Percentiles rank a stretch among this genome's conserved stretches.
Conservation (phyloP, 2,329 filamentous ascomycete genomes). For the Madurella mycetomatis region DNA sequence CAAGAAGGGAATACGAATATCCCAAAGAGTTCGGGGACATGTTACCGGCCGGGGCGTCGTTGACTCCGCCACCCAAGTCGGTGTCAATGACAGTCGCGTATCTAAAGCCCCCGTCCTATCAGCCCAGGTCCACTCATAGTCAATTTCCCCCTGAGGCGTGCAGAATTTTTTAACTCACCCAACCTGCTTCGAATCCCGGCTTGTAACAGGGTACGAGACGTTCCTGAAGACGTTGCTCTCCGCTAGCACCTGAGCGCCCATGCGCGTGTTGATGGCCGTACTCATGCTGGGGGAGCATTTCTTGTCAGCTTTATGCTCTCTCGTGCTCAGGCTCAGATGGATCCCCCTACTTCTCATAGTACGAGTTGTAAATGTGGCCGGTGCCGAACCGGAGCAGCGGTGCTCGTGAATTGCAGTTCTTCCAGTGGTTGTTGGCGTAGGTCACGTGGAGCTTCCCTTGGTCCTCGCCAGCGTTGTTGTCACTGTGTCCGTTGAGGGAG, state of each 20-base stretch:
- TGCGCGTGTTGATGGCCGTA: slow-evolving; percentile 52
- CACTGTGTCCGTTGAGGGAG: slow-evolving; percentile 56
- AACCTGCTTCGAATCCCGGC: slow-evolving; percentile 37
- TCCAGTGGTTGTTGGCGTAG: slow-evolving; percentile 63
- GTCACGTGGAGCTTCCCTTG: slow-evolving; percentile 59
- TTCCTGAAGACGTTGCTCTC: slow-evolving; percentile 50
- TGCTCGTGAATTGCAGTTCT: slow-evolving; percentile 59
- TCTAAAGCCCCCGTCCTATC: background rate
- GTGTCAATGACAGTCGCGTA: slow-evolving; percentile 41
- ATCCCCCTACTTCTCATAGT: slow-evolving; percentile 18
- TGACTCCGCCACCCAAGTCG: slow-evolving; percentile 40
- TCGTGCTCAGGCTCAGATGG: background rate
- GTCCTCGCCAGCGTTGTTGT: slow-evolving; percentile 56
- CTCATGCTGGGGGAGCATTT: slow-evolving; percentile 35
- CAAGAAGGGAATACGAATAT: slow-evolving; percentile 52
- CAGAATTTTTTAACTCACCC: slow-evolving; percentile 26
- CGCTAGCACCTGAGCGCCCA: slow-evolving; percentile 54
- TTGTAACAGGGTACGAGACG: slow-evolving; percentile 35
- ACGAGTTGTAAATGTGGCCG: slow-evolving; percentile 46
- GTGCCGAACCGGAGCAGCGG: slow-evolving; percentile 64
- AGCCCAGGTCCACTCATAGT: background rate
- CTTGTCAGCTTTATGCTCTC: background rate
- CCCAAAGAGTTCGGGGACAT: slow-evolving; percentile 41
- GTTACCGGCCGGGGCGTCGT: slow-evolving; percentile 47
- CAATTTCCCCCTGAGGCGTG: too few species aligned